Conservation (phyloP, 306 rosid genomes). For the Cyamopsis tetragonoloba region DNA sequence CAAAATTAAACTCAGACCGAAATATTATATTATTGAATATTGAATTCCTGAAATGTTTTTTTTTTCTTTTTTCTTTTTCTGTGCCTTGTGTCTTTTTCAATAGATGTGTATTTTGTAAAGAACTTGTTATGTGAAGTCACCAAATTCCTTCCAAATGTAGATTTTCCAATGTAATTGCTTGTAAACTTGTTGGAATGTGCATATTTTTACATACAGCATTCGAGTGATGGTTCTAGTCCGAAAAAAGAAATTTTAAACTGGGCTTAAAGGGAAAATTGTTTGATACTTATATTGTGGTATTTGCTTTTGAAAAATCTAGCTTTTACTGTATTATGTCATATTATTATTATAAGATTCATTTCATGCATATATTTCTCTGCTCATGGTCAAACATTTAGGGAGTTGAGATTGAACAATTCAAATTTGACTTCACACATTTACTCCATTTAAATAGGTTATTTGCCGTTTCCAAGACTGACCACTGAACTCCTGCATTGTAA, state of each 20-base stretch:
- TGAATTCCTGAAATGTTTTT: not conserved
- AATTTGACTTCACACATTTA: too few species aligned
- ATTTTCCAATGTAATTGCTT: not conserved
- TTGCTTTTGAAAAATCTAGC: not conserved
- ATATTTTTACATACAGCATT: conserved; percentile 10
- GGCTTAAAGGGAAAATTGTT: not conserved
- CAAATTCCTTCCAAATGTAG: not conserved
- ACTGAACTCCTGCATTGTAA: too few species aligned
- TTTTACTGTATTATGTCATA: not conserved
- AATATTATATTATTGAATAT: not conserved
- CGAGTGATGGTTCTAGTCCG: not conserved
- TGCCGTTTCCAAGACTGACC: too few species aligned
- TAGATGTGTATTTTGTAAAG: not conserved
- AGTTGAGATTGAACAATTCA: too few species aligned
- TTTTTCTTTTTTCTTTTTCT: too few species aligned
- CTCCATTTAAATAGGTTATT: too few species aligned
- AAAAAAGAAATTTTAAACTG: not conserved
- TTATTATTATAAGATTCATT: too few species aligned
- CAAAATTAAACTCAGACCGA: not conserved
- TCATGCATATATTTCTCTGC: not conserved
- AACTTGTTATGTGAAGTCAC: not conserved
- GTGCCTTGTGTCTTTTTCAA: not conserved
- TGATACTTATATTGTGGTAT: not conserved
- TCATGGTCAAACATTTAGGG: not conserved
- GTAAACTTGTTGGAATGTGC: not conserved